Evolutionary conservation across 768 basidiomycete genomes (phyloP).

Genomic region (Tephrocybe sp.): DNA sequence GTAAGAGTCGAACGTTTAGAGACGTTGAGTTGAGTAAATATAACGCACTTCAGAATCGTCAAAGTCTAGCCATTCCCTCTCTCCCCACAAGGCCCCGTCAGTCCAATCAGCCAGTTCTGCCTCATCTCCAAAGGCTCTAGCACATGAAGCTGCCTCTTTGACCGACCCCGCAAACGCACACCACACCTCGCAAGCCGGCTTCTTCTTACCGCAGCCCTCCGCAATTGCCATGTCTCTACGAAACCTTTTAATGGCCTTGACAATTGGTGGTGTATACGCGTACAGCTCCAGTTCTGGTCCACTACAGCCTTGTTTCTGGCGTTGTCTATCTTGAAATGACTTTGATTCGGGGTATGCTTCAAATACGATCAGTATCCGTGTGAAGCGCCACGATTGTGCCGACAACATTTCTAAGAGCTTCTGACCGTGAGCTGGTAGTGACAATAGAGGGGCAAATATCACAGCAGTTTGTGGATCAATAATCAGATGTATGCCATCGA

Average conservation of each 20-base stretch:
- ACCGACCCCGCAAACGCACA: constrained; percentile 65
- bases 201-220: constrained; percentile 56
- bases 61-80: constrained; percentile 59
- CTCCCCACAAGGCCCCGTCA: constrained; percentile 51
- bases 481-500: constrained; percentile 64
- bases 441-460: constrained; percentile 34
- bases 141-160: constrained; percentile 52
- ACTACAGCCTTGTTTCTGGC: neutral
- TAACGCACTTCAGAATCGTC: constrained; percentile 49
- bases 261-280: constrained; percentile 62
- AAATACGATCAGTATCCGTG: constrained; percentile 55
- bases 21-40: neutral
- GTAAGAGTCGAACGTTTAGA: neutral
- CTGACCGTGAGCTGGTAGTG: constrained; percentile 41
- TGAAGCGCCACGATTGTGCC: constrained; percentile 62
- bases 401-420: constrained; percentile 42
- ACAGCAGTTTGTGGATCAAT: constrained; percentile 56
- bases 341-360: constrained; percentile 59
- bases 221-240: constrained; percentile 59
- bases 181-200: constrained; percentile 37
- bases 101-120: constrained; percentile 45
- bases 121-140: constrained; percentile 57
- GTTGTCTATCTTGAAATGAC: constrained; percentile 23
- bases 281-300: constrained; percentile 25
- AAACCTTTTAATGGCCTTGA: constrained; percentile 70